Evolutionary conservation across 352 stramenopile genomes (phyloP).

Genomic region (Phytophthora pisi): DNA sequence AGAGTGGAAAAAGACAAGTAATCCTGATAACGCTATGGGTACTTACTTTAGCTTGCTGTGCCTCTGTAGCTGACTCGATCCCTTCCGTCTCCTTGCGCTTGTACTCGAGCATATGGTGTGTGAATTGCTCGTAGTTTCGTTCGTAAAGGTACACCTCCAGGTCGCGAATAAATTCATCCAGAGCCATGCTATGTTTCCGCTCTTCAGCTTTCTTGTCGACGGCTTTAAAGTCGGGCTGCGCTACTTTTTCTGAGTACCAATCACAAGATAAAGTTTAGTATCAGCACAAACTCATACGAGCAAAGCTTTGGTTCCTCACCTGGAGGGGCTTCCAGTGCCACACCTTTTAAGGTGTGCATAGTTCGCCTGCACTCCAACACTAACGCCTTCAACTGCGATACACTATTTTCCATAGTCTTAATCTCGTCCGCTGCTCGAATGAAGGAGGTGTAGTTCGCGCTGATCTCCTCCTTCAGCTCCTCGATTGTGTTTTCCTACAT

Average conservation of each 20-base stretch:
- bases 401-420: conserved; percentile 86
- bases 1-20: background rate
- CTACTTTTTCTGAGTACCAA: conserved; percentile 42
- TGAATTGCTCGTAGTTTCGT: conserved; percentile 70
- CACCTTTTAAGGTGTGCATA: conserved; percentile 57
- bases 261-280: conserved; percentile 1
- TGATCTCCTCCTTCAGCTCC: conserved; percentile 85
- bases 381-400: conserved; percentile 78
- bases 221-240: conserved; percentile 41
- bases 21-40: background rate
- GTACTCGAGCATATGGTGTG: conserved; percentile 55
- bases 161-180: conserved; percentile 71
- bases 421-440: conserved; percentile 75
- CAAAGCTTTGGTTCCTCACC: conserved; percentile 24
- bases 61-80: conserved; percentile 38
- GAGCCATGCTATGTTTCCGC: conserved; percentile 47
- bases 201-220: conserved; percentile 57
- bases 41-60: conserved; percentile 53
- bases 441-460: conserved; percentile 82
- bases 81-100: conserved; percentile 50
- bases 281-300: background rate
- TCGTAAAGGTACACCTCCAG: conserved; percentile 73
- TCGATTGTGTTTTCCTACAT: conserved; percentile 81
- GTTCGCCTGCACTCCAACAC: conserved; percentile 80
- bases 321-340: conserved; percentile 51